Percentiles rank a stretch among this genome's conserved stretches.
These are phyloP conservation scores for Suzukiozyma palmioleophila DNA, from an alignment of 1,139 yeast genomes.

Conservation along the genomic window DNA sequence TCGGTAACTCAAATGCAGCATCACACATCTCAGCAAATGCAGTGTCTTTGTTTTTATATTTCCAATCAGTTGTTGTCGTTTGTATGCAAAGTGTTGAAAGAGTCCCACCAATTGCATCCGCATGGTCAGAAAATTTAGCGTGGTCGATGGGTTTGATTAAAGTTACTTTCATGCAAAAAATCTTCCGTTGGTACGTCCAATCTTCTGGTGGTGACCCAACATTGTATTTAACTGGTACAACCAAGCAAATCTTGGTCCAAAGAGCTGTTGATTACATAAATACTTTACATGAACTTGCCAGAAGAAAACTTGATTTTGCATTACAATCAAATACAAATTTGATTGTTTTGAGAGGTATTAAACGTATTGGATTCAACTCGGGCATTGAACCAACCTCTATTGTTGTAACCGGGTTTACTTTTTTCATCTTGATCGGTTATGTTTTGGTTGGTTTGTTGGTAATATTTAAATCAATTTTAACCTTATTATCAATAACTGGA, in stretches of 20 bases:
- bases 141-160: constrained; percentile 84
- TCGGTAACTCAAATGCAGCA: constrained; percentile 78
- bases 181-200: constrained; percentile 78
- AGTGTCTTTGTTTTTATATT: constrained; percentile 66
- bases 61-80: constrained; percentile 72
- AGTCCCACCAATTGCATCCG: constrained; percentile 74
- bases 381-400: constrained; percentile 69
- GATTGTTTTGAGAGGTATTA: constrained; percentile 66
- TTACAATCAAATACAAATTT: constrained; percentile 43
- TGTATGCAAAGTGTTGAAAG: constrained; percentile 69
- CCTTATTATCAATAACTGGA: constrained; percentile 38
- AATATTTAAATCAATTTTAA: constrained; percentile 46
- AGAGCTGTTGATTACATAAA: constrained; percentile 41
- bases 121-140: constrained; percentile 78
- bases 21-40: constrained; percentile 75
- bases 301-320: constrained; percentile 27
- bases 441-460: constrained; percentile 44
- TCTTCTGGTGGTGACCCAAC: constrained; percentile 75
- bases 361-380: constrained; percentile 65
- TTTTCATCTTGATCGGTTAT: constrained; percentile 66
- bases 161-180: constrained; percentile 65
- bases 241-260: constrained; percentile 63
- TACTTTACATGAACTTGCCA: constrained; percentile 17
- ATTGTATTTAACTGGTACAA: constrained; percentile 51
- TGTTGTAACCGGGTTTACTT: constrained; percentile 73